Evolutionary conservation across 164 flowering plant genomes (phyloP).

Genomic region (Paratinospora sagittata): DNA sequence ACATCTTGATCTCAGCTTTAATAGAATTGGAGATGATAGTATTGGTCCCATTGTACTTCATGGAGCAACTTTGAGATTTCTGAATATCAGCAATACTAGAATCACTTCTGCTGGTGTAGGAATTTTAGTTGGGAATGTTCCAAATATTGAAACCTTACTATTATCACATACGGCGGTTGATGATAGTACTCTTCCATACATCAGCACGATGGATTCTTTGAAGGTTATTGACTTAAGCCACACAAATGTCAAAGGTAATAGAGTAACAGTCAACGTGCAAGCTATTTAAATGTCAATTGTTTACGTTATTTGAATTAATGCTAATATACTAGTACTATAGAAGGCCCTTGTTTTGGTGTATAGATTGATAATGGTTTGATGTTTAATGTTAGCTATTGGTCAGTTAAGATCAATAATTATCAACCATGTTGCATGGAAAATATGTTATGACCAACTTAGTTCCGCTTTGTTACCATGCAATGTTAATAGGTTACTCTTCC

Average conservation of each 20-base stretch:
- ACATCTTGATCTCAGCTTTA: constrained; percentile 67
- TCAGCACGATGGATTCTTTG: constrained; percentile 59
- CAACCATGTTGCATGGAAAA: too few species aligned
- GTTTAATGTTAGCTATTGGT: too few species aligned
- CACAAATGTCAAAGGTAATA: constrained; percentile 57
- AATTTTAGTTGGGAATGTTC: constrained; percentile 57
- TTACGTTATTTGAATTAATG: too few species aligned
- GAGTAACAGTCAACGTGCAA: too few species aligned
- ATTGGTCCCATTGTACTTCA: constrained; percentile 40
- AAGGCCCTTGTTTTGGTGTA: too few species aligned
- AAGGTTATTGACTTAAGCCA: constrained; percentile 53
- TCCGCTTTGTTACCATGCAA: too few species aligned
- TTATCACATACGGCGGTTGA: constrained; percentile 55
- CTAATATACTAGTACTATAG: too few species aligned
- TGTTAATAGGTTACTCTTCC: too few species aligned
- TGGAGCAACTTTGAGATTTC: constrained; percentile 51
- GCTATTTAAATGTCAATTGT: too few species aligned
- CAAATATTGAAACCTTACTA: constrained; percentile 53
- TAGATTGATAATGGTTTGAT: too few species aligned
- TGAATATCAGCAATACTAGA: constrained; percentile 63
- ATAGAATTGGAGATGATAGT: constrained; percentile 44
- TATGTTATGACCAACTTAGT: too few species aligned
- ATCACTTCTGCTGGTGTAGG: constrained; percentile 60
- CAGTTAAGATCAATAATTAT: too few species aligned
- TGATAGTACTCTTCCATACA: constrained; percentile 49